Base-by-base conservation (phyloP, 2,329 filamentous ascomycete genomes). In the Alternaria arborescens region DNA sequence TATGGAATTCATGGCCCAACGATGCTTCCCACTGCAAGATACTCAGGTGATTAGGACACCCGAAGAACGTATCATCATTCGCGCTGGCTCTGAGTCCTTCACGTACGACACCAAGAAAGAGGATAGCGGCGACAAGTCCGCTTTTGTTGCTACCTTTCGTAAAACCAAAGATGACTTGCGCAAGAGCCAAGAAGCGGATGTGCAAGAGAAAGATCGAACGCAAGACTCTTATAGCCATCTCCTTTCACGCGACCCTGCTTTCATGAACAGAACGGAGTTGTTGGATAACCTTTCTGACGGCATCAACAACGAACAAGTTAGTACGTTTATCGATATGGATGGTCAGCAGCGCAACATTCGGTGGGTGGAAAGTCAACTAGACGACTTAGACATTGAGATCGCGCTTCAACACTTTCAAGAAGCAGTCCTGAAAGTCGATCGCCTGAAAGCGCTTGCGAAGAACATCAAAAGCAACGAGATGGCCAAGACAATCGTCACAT, bases 341-440 rank as follows among this genome's bases (percentile, higher is more conserved):
- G 95, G 95, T 50, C 97, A 97, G 72, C 94, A 97, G 78, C 93
- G 98, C 76, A 97, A 95, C 75, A 85, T 99, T 47, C 91, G 94
- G 54, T 97, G 93, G 93, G 93, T 99, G 0, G 95, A 99, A 77
- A 88, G 89, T 53, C 93, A 98, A 79, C 91, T 99, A 78, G 95
- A 99, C 74, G 93, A 97, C 73, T 87, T 99, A 6, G 95, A 99
- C 73, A 98, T 98, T 70, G 91, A 97, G 71, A 94, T 99, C 71
- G 94, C 95, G 0, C 85, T 97, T 52, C 94, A 98, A 76, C 87
- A 88, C 42, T 95, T 97, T 67, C 93, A 97, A 71, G 87, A 89
- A 20, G 91, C 95, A 0, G 95, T 98, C 0, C 85, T 86, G 5
- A 88, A 90, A 30, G 91, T 97, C 1, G 95, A 98, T 78, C 93